A percentile compares a stretch with the other conserved stretches of the same genome.
Conservation (phyloP, 176 grass and related monocot species). For the Musa schizocarpa region DNA sequence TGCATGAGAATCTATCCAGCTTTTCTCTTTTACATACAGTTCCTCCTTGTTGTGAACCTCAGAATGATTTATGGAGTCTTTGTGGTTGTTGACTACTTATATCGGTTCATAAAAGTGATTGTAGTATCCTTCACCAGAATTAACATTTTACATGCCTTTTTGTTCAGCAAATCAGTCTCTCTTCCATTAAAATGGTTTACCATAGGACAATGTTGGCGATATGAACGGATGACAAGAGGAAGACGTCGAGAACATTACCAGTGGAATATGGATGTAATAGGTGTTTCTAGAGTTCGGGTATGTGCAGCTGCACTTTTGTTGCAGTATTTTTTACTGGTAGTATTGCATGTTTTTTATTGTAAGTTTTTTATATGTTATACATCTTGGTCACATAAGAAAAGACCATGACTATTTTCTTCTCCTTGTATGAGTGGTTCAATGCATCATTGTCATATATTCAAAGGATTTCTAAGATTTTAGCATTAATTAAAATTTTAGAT, state of each 20-base stretch:
- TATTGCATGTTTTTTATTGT: background rate
- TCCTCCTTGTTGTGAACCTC: too few species aligned
- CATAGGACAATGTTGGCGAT: conserved; percentile 95
- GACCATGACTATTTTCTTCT: background rate
- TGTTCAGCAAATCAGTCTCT: conserved; percentile 82
- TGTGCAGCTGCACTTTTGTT: background rate
- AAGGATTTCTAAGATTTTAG: background rate
- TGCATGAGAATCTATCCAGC: background rate
- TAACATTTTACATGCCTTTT: conserved; percentile 32
- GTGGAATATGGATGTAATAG: conserved; percentile 97
- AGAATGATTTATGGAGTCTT: background rate
- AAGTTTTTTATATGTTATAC: background rate
- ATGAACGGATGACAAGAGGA: conserved; percentile 89
- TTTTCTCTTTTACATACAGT: background rate
- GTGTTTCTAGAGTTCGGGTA: conserved; percentile 75
- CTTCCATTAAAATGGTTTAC: conserved; percentile 97
- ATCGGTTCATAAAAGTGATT: background rate
- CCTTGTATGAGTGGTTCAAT: background rate
- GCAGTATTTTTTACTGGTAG: background rate
- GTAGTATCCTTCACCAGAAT: conserved; percentile 7
- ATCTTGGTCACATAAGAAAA: background rate
- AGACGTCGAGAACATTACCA: conserved; percentile 91
- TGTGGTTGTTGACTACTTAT: background rate
- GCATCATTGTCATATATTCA: background rate
- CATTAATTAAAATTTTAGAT: background rate